A percentile compares a stretch with the other conserved stretches of the same genome.
phyloP scores from a whole-genome alignment of 2,329 filamentous ascomycete genomes.

The Pseudocercospora vitis region DNA sequence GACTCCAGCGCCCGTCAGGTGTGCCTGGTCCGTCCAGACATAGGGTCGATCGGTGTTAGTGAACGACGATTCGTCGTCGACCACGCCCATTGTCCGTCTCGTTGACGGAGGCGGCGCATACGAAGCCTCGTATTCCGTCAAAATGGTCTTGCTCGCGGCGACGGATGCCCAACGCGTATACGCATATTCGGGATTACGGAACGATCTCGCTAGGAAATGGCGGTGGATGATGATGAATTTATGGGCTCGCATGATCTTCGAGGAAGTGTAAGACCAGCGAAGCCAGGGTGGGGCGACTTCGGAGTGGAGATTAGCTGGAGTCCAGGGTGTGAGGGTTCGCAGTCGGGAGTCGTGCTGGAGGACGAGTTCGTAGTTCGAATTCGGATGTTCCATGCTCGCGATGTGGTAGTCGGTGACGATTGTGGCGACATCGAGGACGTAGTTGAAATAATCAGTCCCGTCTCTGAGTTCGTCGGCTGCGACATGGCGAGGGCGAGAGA shows the following conservation, averaged over 20 bases:
- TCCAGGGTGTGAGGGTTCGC: neutral
- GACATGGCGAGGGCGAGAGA: constrained; percentile 2
- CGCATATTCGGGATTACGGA: constrained; percentile 8
- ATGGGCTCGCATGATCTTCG: neutral
- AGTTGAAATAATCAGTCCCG: constrained; percentile 7
- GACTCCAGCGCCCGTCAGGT: constrained; percentile 11
- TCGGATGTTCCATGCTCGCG: neutral
- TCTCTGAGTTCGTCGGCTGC: neutral
- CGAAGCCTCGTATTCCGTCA: neutral
- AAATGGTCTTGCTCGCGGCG: constrained; percentile 10
- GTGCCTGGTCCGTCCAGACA: constrained; percentile 9
- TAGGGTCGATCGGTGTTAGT: constrained; percentile 8
- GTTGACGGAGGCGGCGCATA: too few relatives aligned
- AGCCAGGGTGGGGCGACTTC: neutral
- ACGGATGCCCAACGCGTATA: constrained; percentile 17
- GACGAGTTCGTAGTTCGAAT: constrained; percentile 9
- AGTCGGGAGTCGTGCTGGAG: constrained; percentile 12
- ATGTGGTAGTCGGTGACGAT: constrained; percentile 14
- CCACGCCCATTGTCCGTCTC: too few relatives aligned
- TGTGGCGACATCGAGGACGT: constrained; percentile 4
- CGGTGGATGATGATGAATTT: constrained; percentile 17
- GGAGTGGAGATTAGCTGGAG: neutral
- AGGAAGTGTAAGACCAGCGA: neutral
- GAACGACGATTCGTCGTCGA: too few relatives aligned
- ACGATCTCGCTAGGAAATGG: constrained; percentile 9